Base-by-base conservation (phyloP, 2,329 filamentous ascomycete species). In the Bisporella sp. region DNA sequence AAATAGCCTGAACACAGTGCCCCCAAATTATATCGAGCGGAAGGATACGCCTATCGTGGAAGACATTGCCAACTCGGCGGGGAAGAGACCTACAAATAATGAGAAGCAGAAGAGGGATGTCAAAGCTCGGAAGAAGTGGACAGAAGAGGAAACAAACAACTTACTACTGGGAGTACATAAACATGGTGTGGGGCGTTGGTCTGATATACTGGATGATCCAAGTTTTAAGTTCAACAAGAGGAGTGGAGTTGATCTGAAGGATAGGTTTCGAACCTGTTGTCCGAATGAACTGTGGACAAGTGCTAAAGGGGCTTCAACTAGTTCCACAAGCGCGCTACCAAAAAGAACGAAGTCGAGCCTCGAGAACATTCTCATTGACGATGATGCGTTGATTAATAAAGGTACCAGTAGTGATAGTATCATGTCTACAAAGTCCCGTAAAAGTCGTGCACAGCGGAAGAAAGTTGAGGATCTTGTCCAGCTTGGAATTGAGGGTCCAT, bases 161-260 rank as follows among this genome's bases (percentile, higher is more conserved):
- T 69, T 85, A 6, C 64, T 85, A 11, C 67, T 82, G 3, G 81
- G 81, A 0, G 81, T 84, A 31, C 75, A 75, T 58, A 76, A 78
- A 32, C 75, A 85, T 59, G 82, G 82, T 1, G 76, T 85, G 6
- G 82, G 81, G 37, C 81, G 78, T 58, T 85, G 81, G 81, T 82
- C 78, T 6, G 77, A 72, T 50, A 85, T 85, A 32, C 66, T 84
- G 29, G 78, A 82, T 46, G 82, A 85, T 53, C 65, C 73, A 0
- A 74, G 74, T 41, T 85, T 82, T 60, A 71, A 65, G 8, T 85
- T 85, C 67, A 80, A 82, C 58, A 73, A 73, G 12, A 75, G 82
- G 52, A 78, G 76, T 1, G 78, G 80, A 4, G 79, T 79, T 6
- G 81, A 85, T 59, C 64, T 85, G 46, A 85, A 85, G 62, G 81